Base-by-base conservation (phyloP, 2,329 filamentous ascomycete genomes). In the Pyricularia pennisetigena region DNA sequence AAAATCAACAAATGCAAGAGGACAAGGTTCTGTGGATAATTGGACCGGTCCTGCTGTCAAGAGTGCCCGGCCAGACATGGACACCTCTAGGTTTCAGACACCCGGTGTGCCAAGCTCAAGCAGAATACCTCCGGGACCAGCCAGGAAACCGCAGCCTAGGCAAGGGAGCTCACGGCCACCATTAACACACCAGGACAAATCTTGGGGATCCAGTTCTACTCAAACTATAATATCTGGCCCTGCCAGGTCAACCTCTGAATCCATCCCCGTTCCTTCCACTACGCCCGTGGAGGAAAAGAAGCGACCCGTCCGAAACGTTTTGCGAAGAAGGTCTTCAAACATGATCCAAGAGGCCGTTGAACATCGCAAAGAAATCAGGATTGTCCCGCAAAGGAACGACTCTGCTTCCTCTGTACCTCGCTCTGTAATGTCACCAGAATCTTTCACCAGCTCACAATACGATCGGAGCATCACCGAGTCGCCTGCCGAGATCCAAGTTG, bases 251-350 rank as follows among this genome's bases (percentile, higher is more conserved):
- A 71, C 75, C 24, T 71, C 73, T 59, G 74, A 75, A 41, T 78
- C 78, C 30, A 76, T 75, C 14, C 76, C 76, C 26, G 75, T 76
- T 20, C 74, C 76, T 5, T 76, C 78, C 4, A 73, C 74, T 64
- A 77, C 74, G 35, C 79, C 77, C 0, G 73, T 77, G 59, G 76
- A 78, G 59, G 74, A 74, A 67, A 61, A 71, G 70, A 24, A 68
- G 73, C 28, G 78, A 74, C 35, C 75, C 77, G 64, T 74, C 75
- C 80, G 80, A 59, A 82, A 81, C 72, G 78, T 82, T 9, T 74
- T 86, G 65, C 78, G 82, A 71, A 81, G 82, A 71, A 87, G 86
- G 73, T 80, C 81, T 68, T 82, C 83, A 16, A 80, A 79, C 12
- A 74, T 83, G 57, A 76, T 82, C 1, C 78, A 79, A 68, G 78